A percentile compares a stretch with the other conserved stretches of the same genome.
Conservation (phyloP, 768 basidiomycete genomes). For the Suillus spraguei region DNA sequence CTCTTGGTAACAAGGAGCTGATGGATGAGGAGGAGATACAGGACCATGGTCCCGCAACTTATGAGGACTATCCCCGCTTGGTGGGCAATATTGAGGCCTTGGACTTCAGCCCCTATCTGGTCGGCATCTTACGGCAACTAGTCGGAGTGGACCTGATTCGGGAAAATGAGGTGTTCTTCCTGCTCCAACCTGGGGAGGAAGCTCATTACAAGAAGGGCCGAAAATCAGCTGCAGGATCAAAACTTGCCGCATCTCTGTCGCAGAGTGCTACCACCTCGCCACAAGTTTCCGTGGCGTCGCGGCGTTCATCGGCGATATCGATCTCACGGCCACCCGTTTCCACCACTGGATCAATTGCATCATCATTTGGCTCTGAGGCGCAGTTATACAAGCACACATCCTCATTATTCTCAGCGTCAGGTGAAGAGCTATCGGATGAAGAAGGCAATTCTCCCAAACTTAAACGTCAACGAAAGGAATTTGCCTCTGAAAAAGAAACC, state of each 20-base stretch:
- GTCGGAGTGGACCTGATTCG: conserved; percentile 67
- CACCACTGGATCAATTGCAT: conserved; percentile 22
- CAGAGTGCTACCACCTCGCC: conserved; percentile 11
- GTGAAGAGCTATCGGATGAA: conserved; percentile 25
- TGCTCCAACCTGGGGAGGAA: conserved; percentile 54
- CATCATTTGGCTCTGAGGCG: conserved; percentile 19
- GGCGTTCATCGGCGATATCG: conserved; percentile 23
- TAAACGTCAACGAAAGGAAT: conserved; percentile 21
- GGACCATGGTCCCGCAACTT: conserved; percentile 60
- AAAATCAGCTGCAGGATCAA: conserved; percentile 13
- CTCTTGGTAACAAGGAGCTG: conserved; percentile 55
- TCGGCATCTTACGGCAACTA: conserved; percentile 59
- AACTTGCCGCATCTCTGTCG: conserved; percentile 11
- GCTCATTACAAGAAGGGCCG: conserved; percentile 11
- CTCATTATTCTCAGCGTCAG: conserved; percentile 28
- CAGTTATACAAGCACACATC: conserved; percentile 25
- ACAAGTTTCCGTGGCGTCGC: conserved; percentile 15
- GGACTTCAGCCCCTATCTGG: conserved; percentile 52
- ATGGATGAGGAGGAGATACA: conserved; percentile 61
- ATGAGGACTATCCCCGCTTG: conserved; percentile 50
- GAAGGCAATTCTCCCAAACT: conserved; percentile 6
- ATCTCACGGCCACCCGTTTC: conserved; percentile 27
- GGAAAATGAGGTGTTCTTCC: conserved; percentile 66
- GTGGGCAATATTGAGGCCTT: conserved; percentile 51
- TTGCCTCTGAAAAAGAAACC: conserved; percentile 12